These are phyloP conservation scores for Flammula alnicola DNA, from an alignment of 1,284 basidiomycete species.

Conservation along the genomic window DNA sequence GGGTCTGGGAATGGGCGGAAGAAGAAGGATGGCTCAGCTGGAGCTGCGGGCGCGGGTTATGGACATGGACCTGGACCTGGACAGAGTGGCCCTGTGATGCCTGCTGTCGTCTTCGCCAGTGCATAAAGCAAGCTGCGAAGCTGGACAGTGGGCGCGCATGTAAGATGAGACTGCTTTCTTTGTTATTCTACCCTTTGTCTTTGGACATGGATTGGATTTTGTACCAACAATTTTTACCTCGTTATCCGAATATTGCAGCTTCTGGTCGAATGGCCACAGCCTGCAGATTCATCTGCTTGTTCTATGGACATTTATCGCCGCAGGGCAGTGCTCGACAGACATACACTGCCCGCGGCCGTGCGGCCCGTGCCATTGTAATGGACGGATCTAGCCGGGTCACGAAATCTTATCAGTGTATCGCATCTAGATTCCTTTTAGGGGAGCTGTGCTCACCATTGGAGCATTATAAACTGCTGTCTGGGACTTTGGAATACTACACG, in stretches of 20 bases:
- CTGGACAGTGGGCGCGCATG: not conserved
- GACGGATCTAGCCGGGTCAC: no score
- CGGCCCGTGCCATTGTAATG: no score
- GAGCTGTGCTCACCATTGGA: no score
- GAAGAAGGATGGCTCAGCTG: slow-evolving; percentile 43
- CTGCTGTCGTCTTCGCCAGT: slow-evolving; percentile 58
- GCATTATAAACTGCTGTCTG: slow-evolving; percentile 1
- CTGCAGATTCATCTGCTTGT: no score
- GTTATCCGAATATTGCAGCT: not conserved
- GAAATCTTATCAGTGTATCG: no score
- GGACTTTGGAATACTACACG: not conserved
- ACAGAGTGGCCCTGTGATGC: slow-evolving; percentile 40
- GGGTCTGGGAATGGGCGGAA: slow-evolving; percentile 48
- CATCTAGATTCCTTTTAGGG: no score
- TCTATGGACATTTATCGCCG: no score
- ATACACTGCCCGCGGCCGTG: no score
- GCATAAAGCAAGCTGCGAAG: slow-evolving; percentile 35
- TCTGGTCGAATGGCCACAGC: not conserved
- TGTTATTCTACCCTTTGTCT: not conserved
- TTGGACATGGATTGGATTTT: not conserved
- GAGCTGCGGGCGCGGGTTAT: slow-evolving; percentile 25
- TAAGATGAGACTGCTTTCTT: not conserved
- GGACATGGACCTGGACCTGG: slow-evolving; percentile 27
- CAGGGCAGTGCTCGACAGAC: no score
- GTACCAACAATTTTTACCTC: not conserved